Conservation (phyloP, 2,329 filamentous ascomycete species). For the Rutstroemia sp. region DNA sequence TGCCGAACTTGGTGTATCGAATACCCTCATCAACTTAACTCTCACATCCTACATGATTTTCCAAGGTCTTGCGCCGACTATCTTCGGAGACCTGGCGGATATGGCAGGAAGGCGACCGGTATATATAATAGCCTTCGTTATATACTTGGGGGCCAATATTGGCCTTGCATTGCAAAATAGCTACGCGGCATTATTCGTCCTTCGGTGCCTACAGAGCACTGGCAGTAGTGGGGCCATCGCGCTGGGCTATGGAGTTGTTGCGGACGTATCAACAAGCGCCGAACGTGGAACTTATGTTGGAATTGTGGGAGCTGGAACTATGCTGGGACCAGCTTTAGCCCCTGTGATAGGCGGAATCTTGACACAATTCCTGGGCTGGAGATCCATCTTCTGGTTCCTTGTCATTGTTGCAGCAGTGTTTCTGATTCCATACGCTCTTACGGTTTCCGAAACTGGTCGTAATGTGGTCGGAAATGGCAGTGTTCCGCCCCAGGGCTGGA, state of each 20-base stretch:
- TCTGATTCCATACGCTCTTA: slow-evolving; percentile 30
- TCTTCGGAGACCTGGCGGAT: slow-evolving; percentile 51
- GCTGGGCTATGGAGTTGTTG: slow-evolving; percentile 62
- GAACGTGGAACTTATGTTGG: slow-evolving; percentile 71
- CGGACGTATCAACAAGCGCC: slow-evolving; percentile 60
- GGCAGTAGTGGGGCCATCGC: slow-evolving; percentile 55
- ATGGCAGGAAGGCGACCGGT: slow-evolving; percentile 47
- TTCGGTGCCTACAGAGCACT: slow-evolving; percentile 51
- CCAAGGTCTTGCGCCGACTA: slow-evolving; percentile 51
- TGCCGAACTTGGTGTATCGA: slow-evolving; percentile 23
- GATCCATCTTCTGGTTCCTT: slow-evolving; percentile 47
- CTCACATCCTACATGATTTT: slow-evolving; percentile 38
- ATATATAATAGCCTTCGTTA: slow-evolving; percentile 46
- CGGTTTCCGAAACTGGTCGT: slow-evolving; percentile 28
- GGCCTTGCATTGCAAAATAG: slow-evolving; percentile 45
- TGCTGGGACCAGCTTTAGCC: slow-evolving; percentile 39
- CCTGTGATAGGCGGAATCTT: slow-evolving; percentile 44
- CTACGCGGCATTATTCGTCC: slow-evolving; percentile 45
- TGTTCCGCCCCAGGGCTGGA: slow-evolving; percentile 49
- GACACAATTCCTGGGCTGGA: slow-evolving; percentile 41
- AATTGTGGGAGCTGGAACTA: slow-evolving; percentile 50
- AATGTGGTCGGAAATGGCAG: slow-evolving; percentile 36
- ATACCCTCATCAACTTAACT: slow-evolving; percentile 27
- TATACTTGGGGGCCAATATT: slow-evolving; percentile 50
- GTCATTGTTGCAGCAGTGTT: slow-evolving; percentile 36